phyloP scores from a whole-genome alignment of 345 rosid genomes.

The Chamaenerion angustifolium region DNA sequence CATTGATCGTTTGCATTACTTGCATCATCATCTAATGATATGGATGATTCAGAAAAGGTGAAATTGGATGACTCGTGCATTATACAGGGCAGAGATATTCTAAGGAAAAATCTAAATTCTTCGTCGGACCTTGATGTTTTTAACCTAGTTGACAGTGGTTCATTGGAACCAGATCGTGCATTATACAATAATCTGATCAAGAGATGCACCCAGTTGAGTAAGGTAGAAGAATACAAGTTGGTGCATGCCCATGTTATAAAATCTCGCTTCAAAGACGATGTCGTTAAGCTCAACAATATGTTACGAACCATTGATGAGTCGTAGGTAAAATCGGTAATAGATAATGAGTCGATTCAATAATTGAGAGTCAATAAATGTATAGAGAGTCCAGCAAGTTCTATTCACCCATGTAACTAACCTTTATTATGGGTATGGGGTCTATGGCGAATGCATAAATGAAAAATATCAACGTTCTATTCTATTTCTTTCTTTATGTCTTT shows the following conservation, averaged over 20 bases:
- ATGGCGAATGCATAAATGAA: too few species aligned
- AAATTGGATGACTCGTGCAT: not conserved
- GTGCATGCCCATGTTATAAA: slow-evolving; percentile 26
- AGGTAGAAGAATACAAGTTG: slow-evolving; percentile 16
- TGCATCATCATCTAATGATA: slow-evolving; percentile 1
- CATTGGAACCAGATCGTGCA: slow-evolving; percentile 18
- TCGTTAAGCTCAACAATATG: slow-evolving; percentile 27
- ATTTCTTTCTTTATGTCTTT: too few species aligned
- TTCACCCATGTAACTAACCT: too few species aligned
- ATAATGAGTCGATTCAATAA: too few species aligned
- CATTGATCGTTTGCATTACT: slow-evolving; percentile 2
- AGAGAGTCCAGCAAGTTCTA: too few species aligned
- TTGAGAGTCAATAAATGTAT: too few species aligned
- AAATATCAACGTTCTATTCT: too few species aligned
- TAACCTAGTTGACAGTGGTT: slow-evolving; percentile 17
- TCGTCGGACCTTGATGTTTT: slow-evolving; percentile 25
- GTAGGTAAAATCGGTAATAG: too few species aligned
- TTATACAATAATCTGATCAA: slow-evolving; percentile 25
- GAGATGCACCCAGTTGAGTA: slow-evolving; percentile 27
- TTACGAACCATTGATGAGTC: too few species aligned
- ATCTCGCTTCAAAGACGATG: slow-evolving; percentile 23
- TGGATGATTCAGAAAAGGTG: not conserved
- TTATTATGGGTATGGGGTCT: too few species aligned
- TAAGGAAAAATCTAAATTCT: slow-evolving; percentile 10
- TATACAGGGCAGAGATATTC: slow-evolving; percentile 17